A percentile compares a stretch with the other conserved stretches of the same genome.
These are phyloP conservation scores for Paramecium biaurelia DNA, from an alignment of 73 alveolate species.

Conservation along the genomic window DNA sequence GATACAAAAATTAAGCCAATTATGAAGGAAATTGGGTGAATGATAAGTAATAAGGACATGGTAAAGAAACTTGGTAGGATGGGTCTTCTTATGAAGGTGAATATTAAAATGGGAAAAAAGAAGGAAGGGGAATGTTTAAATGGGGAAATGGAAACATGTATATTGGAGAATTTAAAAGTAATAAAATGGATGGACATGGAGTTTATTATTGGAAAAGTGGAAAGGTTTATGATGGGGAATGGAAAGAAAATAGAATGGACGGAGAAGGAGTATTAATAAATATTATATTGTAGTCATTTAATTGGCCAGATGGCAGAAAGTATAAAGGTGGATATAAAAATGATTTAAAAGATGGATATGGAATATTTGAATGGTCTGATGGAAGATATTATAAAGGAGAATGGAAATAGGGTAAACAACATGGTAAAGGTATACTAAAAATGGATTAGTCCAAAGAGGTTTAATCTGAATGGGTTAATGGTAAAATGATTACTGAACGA, in stretches of 20 bases:
- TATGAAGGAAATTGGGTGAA: conserved; percentile 28
- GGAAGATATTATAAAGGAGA: conserved; percentile 42
- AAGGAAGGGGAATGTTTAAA: conserved; percentile 65
- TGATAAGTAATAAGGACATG: conserved; percentile 35
- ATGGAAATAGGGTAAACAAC: conserved; percentile 52
- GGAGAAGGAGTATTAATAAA: conserved; percentile 50
- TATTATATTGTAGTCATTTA: background rate
- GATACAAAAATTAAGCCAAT: conserved; percentile 50
- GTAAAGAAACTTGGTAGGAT: conserved; percentile 69
- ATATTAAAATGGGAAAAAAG: conserved; percentile 52
- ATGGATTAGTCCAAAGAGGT: background rate
- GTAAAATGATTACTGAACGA: background rate
- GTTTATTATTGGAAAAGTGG: conserved; percentile 58
- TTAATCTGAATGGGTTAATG: conserved; percentile 22
- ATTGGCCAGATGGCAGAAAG: conserved; percentile 64
- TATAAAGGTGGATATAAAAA: conserved; percentile 57
- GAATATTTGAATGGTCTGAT: conserved; percentile 56
- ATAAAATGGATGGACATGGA: conserved; percentile 67
- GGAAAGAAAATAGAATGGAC: conserved; percentile 62
- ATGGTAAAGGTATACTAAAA: conserved; percentile 37
- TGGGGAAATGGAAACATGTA: conserved; percentile 65
- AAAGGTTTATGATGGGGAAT: conserved; percentile 56
- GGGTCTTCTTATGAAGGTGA: conserved; percentile 67
- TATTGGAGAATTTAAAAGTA: conserved; percentile 60
- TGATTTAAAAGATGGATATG: conserved; percentile 61